Base-by-base conservation (phyloP, 2,329 filamentous ascomycete species). In the Colletotrichum noveboracense region DNA sequence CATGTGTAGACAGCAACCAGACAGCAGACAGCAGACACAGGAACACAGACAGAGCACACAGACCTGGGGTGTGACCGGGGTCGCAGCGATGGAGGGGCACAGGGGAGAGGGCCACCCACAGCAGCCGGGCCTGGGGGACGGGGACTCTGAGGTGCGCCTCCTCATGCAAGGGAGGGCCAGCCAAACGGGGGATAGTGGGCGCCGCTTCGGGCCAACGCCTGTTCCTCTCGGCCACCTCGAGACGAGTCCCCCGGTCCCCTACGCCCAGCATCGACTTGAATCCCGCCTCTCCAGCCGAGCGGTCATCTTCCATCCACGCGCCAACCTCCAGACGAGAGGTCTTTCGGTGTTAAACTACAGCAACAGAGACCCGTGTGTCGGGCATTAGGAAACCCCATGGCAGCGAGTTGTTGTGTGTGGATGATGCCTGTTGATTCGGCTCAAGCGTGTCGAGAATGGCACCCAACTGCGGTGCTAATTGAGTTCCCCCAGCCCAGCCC, bases 341-440 rank as follows among this genome's bases (percentile, higher is more conserved):
- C 18, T 56, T 55, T 65, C 38, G 67, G 67, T 30, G 28, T 65
- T 65, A 24, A 34, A 26, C 32, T 10, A 30, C 43, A 52, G 43
- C 0, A 21, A 56, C 30, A 65, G 58, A 70, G 16, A 32, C 24
- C 24, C 7, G 18, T n/a, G 13, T 56, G 8, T 73, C 56, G 68
- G 67, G 18, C 60, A 28, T 60, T 60, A n/a, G 36, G 34, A 30
- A 65, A 18, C n/a, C 21, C 18, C n/a, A 26, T 26, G n/a, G 28
- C 18, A 52, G 21, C 1, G 9, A 48, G 18, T 48, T 48, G 18
- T 14, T 67, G 65, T 67, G 28, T 38, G 38, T 60, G 68, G 68
- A n/a, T 72, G 38, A 62, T 75, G 69, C 72, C 62, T 72, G 72
- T 64, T 64, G 36, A 64, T 65, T 75, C 72, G 72, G 73, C 73